A percentile compares a stretch with the other conserved stretches of the same genome.
Conservation (phyloP, 2,329 filamentous ascomycete genomes). For the Byssoonygena ceratinophila region DNA sequence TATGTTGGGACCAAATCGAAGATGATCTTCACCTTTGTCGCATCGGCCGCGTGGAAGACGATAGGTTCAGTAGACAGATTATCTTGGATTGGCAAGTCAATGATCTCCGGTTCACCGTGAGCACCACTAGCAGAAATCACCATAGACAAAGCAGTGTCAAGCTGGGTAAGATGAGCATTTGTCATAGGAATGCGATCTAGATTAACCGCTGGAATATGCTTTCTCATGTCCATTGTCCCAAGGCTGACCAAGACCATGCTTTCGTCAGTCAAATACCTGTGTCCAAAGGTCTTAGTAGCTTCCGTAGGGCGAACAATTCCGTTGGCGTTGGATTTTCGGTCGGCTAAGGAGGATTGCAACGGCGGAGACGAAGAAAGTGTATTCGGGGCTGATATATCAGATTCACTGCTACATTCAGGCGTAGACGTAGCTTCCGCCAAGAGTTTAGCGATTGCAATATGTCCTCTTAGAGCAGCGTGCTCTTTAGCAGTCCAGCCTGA, state of each 20-base stretch:
- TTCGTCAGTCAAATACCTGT: slow-evolving; percentile 82
- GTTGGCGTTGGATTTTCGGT: slow-evolving; percentile 34
- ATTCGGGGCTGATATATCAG: slow-evolving; percentile 26
- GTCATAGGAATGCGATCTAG: slow-evolving; percentile 79
- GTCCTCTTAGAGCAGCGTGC: slow-evolving; percentile 80
- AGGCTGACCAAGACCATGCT: slow-evolving; percentile 85
- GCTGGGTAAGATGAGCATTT: slow-evolving; percentile 80
- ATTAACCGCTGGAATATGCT: slow-evolving; percentile 66
- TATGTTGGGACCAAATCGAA: slow-evolving; percentile 97
- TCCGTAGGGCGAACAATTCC: slow-evolving; percentile 49
- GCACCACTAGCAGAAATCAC: slow-evolving; percentile 81
- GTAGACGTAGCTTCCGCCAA: slow-evolving; percentile 48
- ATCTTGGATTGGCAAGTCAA: slow-evolving; percentile 88
- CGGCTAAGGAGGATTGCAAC: slow-evolving; percentile 31
- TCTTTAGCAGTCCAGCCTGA: slow-evolving; percentile 93
- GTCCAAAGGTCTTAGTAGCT: slow-evolving; percentile 87
- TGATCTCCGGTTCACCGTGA: slow-evolving; percentile 72
- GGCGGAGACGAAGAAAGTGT: slow-evolving; percentile 30
- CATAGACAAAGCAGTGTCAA: slow-evolving; percentile 86
- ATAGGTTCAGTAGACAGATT: slow-evolving; percentile 91
- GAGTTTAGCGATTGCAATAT: slow-evolving; percentile 65
- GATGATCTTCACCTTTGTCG: slow-evolving; percentile 70
- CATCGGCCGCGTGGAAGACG: slow-evolving; percentile 70
- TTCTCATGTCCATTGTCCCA: slow-evolving; percentile 88
- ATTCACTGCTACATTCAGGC: slow-evolving; percentile 19